These are phyloP conservation scores for Ustilago crameri DNA, from an alignment of 1,284 basidiomycete genomes.

Conservation along the genomic window DNA sequence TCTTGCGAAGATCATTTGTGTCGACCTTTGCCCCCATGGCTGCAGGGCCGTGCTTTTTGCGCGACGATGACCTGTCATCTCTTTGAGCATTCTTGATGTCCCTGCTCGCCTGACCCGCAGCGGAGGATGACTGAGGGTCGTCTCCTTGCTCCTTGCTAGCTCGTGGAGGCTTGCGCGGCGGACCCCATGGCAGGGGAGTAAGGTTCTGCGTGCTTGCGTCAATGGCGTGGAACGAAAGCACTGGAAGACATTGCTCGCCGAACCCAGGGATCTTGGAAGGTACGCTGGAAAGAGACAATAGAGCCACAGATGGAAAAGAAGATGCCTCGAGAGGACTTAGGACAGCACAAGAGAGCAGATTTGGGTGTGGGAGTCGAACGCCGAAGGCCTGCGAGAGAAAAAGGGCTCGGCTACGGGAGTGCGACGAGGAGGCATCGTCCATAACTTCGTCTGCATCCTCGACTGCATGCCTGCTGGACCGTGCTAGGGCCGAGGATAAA, in stretches of 20 bases:
- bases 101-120: conserved; percentile 25
- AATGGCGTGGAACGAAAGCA: conserved; percentile 63
- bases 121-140: conserved; percentile 21
- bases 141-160: conserved; percentile 9
- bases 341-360: conserved; percentile 47
- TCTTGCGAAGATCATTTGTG: conserved; percentile 23
- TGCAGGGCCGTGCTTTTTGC: conserved; percentile 51
- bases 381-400: conserved; percentile 31
- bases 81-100: conserved; percentile 17
- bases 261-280: conserved; percentile 54
- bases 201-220: conserved; percentile 47
- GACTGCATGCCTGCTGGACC: background rate
- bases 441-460: conserved; percentile 27
- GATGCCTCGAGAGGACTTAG: conserved; percentile 25
- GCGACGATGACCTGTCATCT: conserved; percentile 21
- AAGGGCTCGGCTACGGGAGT: background rate
- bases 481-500: conserved; percentile 5
- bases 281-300: conserved; percentile 58
- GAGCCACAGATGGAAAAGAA: conserved; percentile 43
- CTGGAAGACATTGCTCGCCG: conserved; percentile 59
- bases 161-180: conserved; percentile 43
- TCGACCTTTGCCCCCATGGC: conserved; percentile 45
- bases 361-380: conserved; percentile 57
- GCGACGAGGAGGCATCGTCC: conserved; percentile 13
- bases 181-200: conserved; percentile 55